A percentile compares a stretch with the other conserved stretches of the same genome.
Evolutionary conservation across 257 asterid species (phyloP).

Genomic region (Asclepias syriaca): DNA sequence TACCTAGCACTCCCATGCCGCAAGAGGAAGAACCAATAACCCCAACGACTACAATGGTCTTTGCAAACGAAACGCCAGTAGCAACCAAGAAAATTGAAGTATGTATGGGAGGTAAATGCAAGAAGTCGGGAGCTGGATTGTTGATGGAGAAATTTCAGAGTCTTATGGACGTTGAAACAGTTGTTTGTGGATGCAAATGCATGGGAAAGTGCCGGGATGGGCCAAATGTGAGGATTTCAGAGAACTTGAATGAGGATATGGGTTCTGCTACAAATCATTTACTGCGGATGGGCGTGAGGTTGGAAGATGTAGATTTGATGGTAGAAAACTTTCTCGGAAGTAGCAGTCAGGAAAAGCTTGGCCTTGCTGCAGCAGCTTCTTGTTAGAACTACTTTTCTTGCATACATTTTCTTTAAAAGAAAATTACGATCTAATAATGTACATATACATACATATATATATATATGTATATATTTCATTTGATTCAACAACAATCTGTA

Average conservation of each 20-base stretch:
- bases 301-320: slow-evolving; percentile 65
- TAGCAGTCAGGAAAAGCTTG: background rate
- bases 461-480: too few relatives aligned
- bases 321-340: slow-evolving; percentile 44
- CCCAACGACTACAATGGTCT: background rate
- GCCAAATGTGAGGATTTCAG: slow-evolving; percentile 60
- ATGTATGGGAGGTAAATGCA: slow-evolving; percentile 96
- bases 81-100: slow-evolving; percentile 57
- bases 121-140: slow-evolving; percentile 52
- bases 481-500: too few relatives aligned
- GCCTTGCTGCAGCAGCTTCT: background rate
- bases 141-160: slow-evolving; percentile 56
- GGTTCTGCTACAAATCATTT: slow-evolving; percentile 21
- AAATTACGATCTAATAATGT: too few relatives aligned
- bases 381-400: too few relatives aligned
- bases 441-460: too few relatives aligned
- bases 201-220: slow-evolving; percentile 89
- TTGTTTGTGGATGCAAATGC: slow-evolving; percentile 80
- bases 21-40: background rate
- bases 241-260: slow-evolving; percentile 8
- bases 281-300: slow-evolving; percentile 59
- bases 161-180: slow-evolving; percentile 48
- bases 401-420: too few relatives aligned
- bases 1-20: slow-evolving; percentile 3
- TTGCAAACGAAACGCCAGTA: background rate